Evolutionary conservation across 169 alveolate genomes (phyloP), one percentile per base, ranked within the genome.

Genomic region (Plasmodium cynomolgi): DNA sequence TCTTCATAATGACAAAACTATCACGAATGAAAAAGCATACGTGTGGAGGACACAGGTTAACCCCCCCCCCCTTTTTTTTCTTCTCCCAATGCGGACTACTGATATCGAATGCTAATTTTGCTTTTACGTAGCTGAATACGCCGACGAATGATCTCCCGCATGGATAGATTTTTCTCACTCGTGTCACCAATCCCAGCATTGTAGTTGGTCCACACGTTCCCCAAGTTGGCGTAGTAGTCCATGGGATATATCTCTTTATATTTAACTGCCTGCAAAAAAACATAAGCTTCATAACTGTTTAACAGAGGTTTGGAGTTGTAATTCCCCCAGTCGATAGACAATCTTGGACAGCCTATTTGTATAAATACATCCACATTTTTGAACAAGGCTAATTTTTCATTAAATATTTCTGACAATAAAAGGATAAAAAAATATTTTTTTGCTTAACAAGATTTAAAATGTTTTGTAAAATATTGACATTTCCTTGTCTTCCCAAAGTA

Each of bases 261-360:
- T 8, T 84, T 92, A 23, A 94, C 92, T 47, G 92, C 93, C 5
- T 98, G 98, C 80, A 99, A 96, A 26, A 99, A 98, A 20, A 99
- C 99, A 93, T 97, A 98, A 7, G 99, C 99, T 96, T 99, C 99
- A 97, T 99, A 99, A 41, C 99, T 98, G 83, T 98, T 98, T 92
- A 99, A 96, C 74, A 99, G 95, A 7, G 99, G 99, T 81, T 97
- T 97, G 15, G 93, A 77, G 91, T 98, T 98, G 79, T 96, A 96
- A 54, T 97, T 97, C 0, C 99, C 99, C 99, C 99, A 99, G 95
- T 99, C 99, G 79, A 99, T 98, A 11, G 99, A 98, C 47, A 99
- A 97, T 73, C 99, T 97, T 11, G 99, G 99, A 91, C 99, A 99
- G 3, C 99, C 99, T 20, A 99, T 97, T 97, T 99, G 96, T 84